Base-by-base conservation (phyloP, 768 basidiomycete species). In the Naganishia antarctica region DNA sequence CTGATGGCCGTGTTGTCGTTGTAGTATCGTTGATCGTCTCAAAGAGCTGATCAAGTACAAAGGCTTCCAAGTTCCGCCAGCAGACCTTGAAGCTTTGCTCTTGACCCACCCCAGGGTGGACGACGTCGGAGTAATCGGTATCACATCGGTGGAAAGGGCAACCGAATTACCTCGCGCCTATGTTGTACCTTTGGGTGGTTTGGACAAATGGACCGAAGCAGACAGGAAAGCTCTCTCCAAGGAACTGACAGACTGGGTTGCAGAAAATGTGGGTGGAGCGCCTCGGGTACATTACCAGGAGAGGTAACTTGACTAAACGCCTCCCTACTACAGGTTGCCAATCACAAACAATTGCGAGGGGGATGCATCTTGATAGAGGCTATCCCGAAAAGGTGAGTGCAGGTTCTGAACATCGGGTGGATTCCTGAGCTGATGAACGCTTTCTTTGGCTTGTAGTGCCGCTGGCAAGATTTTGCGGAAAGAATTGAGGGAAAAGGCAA, bases 1-100 rank as follows among this genome's bases (percentile, higher is more conserved):
- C 58, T 34, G 81, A 68, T 77, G 79, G 58, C 16, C 31, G 28
- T 18, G 45, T 53, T 18, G 21, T 57, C 34, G 15, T 21, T 32
- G 29, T 59, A 74, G 72, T 23, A 75, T 79, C 32, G 76, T 76
- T 23, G 78, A 79, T 66, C 63, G 78, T 16, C 67, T 76, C 29
- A 78, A 80, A 70, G 79, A 80, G 64, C 61, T 81, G 18, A 79
- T 81, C 73, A 81, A 81, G 48, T 78, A 76, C 62, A 70, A 88
- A 83, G 89, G 87, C 23, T 88, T 86, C 79, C 88, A 89, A 83
- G 90, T 92, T 13, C 85, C 91, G 3, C 90, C 90, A 0, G 90
- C 91, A 1, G 90, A 91, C 69, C 82, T 93, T 3, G 91, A 93
- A 71, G 83, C 84, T 31, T 78, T 90, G 0, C 82, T 92, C 0